Evolutionary conservation across 2,329 filamentous ascomycete species (phyloP), one percentile per base, ranked within the genome.

Genomic region (Aspergillus fumigatus): DNA sequence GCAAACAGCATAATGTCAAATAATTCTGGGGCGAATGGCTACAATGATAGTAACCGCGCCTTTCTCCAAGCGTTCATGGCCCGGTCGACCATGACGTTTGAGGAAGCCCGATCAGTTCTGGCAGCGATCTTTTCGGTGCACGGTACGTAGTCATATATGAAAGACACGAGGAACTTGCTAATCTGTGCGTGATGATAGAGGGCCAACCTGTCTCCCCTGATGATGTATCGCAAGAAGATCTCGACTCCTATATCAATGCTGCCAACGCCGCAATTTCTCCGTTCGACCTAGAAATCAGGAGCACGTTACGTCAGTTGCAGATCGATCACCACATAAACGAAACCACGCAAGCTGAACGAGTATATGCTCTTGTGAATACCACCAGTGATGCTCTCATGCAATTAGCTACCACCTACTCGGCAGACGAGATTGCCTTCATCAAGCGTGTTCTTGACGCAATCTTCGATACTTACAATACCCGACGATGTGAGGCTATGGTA

Each of bases 51-150:
- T 59, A 89, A 97, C 71, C 88, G 91, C 56, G 92, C 93, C 8
- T 96, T 99, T 69, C 80, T 97, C 0, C 94, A 99, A 75, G 89
- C 90, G 50, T 86, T 99, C 63, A 81, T 97, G 73, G 85, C 89
- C 3, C 86, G 87, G 51, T 88, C 89, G 23, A 85, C 86, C 48
- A 80, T 97, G 72, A 95, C 90, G 0, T 84, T 89, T 60, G 80
- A 85, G 53, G 85, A 95, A 66, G 86, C 87, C 11, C 85, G 85
- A 66, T 83, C 85, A 0, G 78, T 97, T 25, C 80, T 97, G 14
- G 90, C 92, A 3, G 83, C 82, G 32, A 93, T 97, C 54, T 80
- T 88, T 63, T 87, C 84, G 8, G 84, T 82, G 10, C 77, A 83
- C 51, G 76, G 80, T 81, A 70, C 27, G 62, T 45, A 7, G 14